Conservation (phyloP, 805 yeast species). For the Komagataella kurtzmanii region DNA sequence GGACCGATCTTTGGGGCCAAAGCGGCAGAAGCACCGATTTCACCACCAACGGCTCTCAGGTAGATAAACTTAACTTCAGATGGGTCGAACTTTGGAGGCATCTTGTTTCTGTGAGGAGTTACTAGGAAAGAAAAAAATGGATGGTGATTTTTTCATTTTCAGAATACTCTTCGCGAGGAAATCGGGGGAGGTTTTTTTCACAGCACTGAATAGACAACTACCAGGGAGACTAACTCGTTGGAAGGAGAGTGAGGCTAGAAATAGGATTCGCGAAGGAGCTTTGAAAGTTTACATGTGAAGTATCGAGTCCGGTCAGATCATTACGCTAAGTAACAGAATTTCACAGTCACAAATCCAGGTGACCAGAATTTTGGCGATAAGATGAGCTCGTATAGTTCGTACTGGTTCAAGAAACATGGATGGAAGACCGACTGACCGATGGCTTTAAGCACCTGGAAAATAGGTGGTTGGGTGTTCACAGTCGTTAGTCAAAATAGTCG, state of each 20-base stretch:
- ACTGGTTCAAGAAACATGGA: neutral
- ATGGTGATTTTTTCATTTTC: neutral
- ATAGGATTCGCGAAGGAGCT: neutral
- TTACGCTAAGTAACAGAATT: neutral
- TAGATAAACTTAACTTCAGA: conserved; percentile 95
- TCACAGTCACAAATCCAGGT: neutral
- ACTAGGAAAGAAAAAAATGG: neutral
- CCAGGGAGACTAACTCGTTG: neutral
- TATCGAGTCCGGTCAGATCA: neutral
- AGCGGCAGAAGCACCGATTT: conserved; percentile 99
- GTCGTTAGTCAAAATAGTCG: no score
- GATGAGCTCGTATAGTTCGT: neutral
- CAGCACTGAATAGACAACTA: neutral
- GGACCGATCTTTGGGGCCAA: conserved; percentile 99
- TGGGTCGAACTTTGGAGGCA: conserved; percentile 99
- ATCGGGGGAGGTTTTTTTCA: neutral
- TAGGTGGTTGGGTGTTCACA: no score
- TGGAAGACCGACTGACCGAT: no score
- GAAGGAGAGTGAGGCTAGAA: neutral
- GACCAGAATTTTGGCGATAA: neutral
- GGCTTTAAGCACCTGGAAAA: no score
- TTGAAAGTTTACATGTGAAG: neutral
- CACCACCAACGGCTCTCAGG: conserved; percentile 99
- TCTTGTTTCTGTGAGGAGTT: conserved; percentile 17
- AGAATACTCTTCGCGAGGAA: neutral